Base-by-base conservation (phyloP, 441 rosid species). In the Isatis lusitanica region DNA sequence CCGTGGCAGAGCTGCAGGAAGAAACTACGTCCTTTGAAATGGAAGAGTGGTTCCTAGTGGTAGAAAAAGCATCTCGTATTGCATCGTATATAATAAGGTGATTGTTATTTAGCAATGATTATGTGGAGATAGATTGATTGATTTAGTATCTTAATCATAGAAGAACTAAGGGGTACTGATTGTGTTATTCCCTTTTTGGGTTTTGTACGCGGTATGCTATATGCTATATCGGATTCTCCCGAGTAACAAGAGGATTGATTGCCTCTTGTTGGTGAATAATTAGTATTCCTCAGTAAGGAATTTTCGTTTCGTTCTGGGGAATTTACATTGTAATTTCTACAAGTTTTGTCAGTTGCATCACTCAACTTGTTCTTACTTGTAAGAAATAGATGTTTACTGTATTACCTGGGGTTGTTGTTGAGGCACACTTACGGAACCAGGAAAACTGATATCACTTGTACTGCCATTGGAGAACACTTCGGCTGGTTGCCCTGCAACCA, bases 401-500 rank as follows among this genome's bases (percentile, higher is more conserved):
- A 75, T 76, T 74, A 96, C 99, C 87, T 91, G 91, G 40, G 77
- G 74, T 71, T 86, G 83, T 62, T 81, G 92, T 58, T 82, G 94
- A 63, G 85, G 55, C 68, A 65, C 33, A 82, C 70, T 77, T 7
- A 71, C 17, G 36, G 80, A 77, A 77, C 85, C 82, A 48, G 84
- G 79, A 88, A 77, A 52, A 71, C 70, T 75, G 70, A 68, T 65
- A 57, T 71, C 63, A 46, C 73, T 63, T 46, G 83, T 51, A 76
- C 76, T 61, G 16, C 77, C 90, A 15, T 76, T 13, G 60, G 97
- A 80, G 83, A 96, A 91, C 56, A 91, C 97, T 63, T 91, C 99
- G 17, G 96, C 97, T 17, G 97, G 97, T 81, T 96, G 96, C 64
- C 99, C 99, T 6, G 98, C 97, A 84, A 96, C 91, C 66, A 96